Base-by-base conservation (phyloP, 768 basidiomycete species). In the Naganishia kalamii region DNA sequence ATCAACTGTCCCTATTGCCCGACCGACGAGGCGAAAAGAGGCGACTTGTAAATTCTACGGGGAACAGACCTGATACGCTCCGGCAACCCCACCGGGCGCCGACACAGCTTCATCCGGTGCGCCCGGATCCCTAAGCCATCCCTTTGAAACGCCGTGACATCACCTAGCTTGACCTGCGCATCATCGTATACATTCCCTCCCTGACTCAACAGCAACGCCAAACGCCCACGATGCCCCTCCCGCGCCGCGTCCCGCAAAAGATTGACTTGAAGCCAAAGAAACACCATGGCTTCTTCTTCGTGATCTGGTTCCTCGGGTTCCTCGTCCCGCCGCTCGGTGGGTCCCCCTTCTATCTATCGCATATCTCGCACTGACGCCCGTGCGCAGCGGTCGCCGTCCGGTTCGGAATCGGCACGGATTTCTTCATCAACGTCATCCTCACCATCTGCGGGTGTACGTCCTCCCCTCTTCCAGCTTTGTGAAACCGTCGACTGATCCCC, bases 401-500 rank as follows among this genome's bases (percentile, higher is more conserved):
- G 63, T 97, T 97, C 75, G 93, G 93, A 32, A 85, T 94, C 71
- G 92, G 90, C 15, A 80, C 80, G 62, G 93, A 97, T 76, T 93
- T 96, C 80, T 93, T 87, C 85, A 80, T 96, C 71, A 96, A 96
- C 79, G 77, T 90, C 4, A 74, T 94, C 70, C 79, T 93, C 37
- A 92, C 90, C n/a, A 83, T 97, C 61, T 87, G 86, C 75, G 92
- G 92, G 12, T 96, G 94, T 79, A 57, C 68, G 78, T 75, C 21
- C 32, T 25, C 12, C 6, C 11, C 19, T 12, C 27, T 21, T 57
- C 43, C 23, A 21, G 19, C 23, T 44, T 19, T 46, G 21, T 25
- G 0, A 37, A n/a, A 33, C 19, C 30, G 21, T 17, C 8, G 33
- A 23, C 46, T 12, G 33, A 35, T 3, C 27, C 17, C 35, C 25